Percentiles rank a stretch among this genome's conserved stretches.
phyloP scores from a whole-genome alignment of 768 basidiomycete genomes.

The Albatrellus ellisii region DNA sequence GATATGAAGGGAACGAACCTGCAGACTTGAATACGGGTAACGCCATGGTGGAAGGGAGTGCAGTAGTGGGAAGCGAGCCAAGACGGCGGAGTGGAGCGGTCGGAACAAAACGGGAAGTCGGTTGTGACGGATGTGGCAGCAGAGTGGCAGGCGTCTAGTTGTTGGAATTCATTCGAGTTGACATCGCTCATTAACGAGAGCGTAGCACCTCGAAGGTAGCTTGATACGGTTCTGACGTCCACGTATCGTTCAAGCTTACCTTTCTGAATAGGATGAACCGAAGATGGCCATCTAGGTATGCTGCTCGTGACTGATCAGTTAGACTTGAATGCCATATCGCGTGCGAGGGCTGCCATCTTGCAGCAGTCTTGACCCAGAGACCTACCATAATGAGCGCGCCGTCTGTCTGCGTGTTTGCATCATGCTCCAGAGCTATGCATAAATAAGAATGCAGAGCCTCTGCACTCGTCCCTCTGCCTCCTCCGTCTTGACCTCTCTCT shows the following conservation, averaged over 20 bases:
- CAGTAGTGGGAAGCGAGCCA: background rate
- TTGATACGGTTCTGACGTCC: background rate
- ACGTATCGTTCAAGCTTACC: background rate
- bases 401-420: background rate
- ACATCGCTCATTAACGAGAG: too few relatives aligned
- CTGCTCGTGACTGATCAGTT: too few relatives aligned
- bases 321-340: too few relatives aligned
- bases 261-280: too few relatives aligned
- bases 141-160: background rate
- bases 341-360: too few relatives aligned
- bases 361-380: too few relatives aligned
- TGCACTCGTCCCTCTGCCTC: background rate
- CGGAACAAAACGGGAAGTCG: background rate
- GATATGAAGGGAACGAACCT: slow-evolving; percentile 1
- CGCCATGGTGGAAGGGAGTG: slow-evolving; percentile 8
- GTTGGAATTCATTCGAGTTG: too few relatives aligned
- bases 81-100: background rate
- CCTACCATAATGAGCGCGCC: slow-evolving; percentile 8
- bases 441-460: too few relatives aligned
- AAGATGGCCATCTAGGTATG: background rate
- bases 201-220: too few relatives aligned
- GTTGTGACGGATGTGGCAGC: background rate
- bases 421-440: background rate
- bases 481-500: background rate
- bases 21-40: slow-evolving; percentile 3